These are phyloP conservation scores for Lathyrus sativus DNA, from an alignment of 306 rosid species.

Conservation along the genomic window DNA sequence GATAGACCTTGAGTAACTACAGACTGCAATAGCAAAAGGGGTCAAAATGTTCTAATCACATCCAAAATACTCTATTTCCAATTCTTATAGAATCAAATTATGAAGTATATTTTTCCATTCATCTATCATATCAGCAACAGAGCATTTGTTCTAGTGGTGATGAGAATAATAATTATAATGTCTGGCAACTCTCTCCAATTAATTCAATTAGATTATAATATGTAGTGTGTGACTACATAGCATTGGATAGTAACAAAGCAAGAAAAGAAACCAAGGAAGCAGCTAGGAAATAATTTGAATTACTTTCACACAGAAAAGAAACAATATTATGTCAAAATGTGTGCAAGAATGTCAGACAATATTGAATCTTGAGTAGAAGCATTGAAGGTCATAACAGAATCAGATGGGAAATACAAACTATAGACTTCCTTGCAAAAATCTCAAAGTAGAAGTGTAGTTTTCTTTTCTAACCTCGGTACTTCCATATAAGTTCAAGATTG, in stretches of 20 bases:
- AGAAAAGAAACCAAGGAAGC: constrained; percentile 26
- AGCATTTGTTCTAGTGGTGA: neutral
- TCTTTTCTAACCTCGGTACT: constrained; percentile 76
- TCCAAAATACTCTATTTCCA: constrained; percentile 13
- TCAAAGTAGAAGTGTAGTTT: constrained; percentile 21
- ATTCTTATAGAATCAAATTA: neutral
- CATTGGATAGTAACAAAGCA: constrained; percentile 22
- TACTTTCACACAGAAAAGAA: constrained; percentile 20
- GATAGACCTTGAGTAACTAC: neutral
- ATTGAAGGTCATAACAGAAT: constrained; percentile 4
- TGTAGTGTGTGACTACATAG: constrained; percentile 5
- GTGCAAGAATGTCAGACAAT: constrained; percentile 1
- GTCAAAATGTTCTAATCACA: constrained; percentile 13
- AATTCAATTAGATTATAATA: constrained; percentile 17
- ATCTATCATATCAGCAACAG: neutral
- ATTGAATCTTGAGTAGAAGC: neutral
- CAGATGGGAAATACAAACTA: constrained; percentile 19
- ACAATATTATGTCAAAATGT: constrained; percentile 9
- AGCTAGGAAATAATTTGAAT: constrained; percentile 16
- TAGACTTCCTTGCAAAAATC: constrained; percentile 21
- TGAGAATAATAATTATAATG: neutral
- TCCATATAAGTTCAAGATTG: constrained; percentile 85
- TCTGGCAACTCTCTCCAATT: constrained; percentile 17
- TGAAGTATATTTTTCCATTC: neutral
- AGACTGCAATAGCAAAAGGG: constrained; percentile 17